phyloP scores from a whole-genome alignment of 2,329 filamentous ascomycete genomes.

The Proliferodiscus dingleyae region DNA sequence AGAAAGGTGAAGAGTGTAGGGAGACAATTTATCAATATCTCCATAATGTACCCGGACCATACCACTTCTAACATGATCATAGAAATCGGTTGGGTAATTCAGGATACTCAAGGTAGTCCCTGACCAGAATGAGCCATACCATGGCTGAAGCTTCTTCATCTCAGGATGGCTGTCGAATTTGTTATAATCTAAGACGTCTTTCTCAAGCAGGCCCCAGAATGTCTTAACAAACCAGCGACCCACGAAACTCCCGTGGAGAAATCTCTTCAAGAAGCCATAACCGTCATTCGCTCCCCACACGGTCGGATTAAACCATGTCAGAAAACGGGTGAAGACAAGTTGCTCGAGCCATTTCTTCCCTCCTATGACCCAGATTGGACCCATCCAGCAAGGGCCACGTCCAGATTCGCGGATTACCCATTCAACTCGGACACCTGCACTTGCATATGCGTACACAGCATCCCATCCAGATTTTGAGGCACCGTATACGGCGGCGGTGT shows the following conservation, averaged over 20 bases:
- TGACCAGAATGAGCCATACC: constrained; percentile 47
- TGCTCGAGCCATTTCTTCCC: constrained; percentile 65
- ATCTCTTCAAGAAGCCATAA: constrained; percentile 46
- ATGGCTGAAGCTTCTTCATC: constrained; percentile 49
- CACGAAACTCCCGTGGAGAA: constrained; percentile 53
- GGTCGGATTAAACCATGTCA: constrained; percentile 73
- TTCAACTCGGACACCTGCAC: constrained; percentile 34
- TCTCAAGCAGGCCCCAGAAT: constrained; percentile 53
- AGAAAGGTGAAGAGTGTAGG: constrained; percentile 45
- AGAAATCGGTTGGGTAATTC: constrained; percentile 55
- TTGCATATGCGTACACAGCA: constrained; percentile 55
- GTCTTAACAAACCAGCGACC: constrained; percentile 50
- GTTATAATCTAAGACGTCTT: not conserved
- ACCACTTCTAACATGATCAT: constrained; percentile 50
- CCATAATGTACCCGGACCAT: constrained; percentile 48
- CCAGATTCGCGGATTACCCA: constrained; percentile 30
- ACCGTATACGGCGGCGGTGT: constrained; percentile 50
- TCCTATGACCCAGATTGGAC: constrained; percentile 58
- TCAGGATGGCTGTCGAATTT: constrained; percentile 38
- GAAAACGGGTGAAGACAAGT: constrained; percentile 58
- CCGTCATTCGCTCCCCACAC: constrained; percentile 64
- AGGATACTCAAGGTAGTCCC: constrained; percentile 53
- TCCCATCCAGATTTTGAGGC: constrained; percentile 62
- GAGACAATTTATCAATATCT: constrained; percentile 44
- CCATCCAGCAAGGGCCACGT: constrained; percentile 55